phyloP scores from a whole-genome alignment of 148 eudicot species.

The Amaranthus palmeri region DNA sequence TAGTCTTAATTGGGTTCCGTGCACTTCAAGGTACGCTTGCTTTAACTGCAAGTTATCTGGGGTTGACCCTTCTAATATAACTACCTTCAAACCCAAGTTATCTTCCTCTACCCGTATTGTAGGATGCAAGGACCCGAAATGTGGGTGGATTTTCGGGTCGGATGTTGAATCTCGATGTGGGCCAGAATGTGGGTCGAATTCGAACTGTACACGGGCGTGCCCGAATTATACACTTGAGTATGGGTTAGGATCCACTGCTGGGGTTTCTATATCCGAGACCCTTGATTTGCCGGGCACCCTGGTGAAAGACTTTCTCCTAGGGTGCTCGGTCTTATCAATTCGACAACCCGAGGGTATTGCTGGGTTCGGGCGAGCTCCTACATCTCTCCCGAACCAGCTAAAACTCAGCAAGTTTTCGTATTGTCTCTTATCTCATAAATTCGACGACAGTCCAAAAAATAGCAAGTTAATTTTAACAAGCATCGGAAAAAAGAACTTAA shows the following conservation, averaged over 20 bases:
- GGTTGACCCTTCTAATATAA: slow-evolving; percentile 24
- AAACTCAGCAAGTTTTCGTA: slow-evolving; percentile 54
- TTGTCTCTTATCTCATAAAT: slow-evolving; percentile 59
- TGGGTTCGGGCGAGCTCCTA: slow-evolving; percentile 69
- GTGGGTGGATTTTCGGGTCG: slow-evolving; percentile 43
- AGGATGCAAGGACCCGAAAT: slow-evolving; percentile 51
- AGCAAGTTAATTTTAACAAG: slow-evolving; percentile 43
- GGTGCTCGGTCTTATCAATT: slow-evolving; percentile 55
- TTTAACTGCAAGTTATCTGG: slow-evolving; percentile 34
- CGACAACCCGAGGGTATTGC: slow-evolving; percentile 65
- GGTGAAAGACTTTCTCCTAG: slow-evolving; percentile 38
- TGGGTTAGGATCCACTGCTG: slow-evolving; percentile 57
- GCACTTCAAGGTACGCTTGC: slow-evolving; percentile 47
- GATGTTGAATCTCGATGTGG: slow-evolving; percentile 31
- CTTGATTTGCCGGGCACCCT: slow-evolving; percentile 27
- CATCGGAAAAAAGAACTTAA: not conserved
- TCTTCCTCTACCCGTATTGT: slow-evolving; percentile 46
- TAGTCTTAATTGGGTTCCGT: slow-evolving; percentile 71
- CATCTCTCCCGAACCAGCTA: slow-evolving; percentile 64
- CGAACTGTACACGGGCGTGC: slow-evolving; percentile 36
- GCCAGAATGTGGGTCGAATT: slow-evolving; percentile 25
- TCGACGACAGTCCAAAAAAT: slow-evolving; percentile 42
- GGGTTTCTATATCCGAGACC: slow-evolving; percentile 49
- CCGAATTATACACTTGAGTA: slow-evolving; percentile 49
- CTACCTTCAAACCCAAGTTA: slow-evolving; percentile 39